A percentile compares a stretch with the other conserved stretches of the same genome.
Evolutionary conservation across 495 filamentous ascomycete genomes (phyloP).

Genomic region (Penicillium waksmanii): DNA sequence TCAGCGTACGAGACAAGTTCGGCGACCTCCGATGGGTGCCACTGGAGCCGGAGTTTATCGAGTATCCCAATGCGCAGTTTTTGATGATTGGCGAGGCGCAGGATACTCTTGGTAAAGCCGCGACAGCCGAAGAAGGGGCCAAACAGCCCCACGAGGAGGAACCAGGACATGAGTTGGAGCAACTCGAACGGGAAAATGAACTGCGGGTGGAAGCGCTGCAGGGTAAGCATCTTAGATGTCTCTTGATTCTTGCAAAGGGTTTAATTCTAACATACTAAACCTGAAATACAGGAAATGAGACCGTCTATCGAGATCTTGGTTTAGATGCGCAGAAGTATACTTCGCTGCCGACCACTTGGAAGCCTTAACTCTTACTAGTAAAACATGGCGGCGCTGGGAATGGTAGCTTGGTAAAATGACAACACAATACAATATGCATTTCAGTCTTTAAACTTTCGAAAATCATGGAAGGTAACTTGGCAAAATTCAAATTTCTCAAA

Average conservation of each 20-base stretch:
- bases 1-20: constrained; percentile 73
- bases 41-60: constrained; percentile 72
- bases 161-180: constrained; percentile 62
- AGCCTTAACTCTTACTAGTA: constrained; percentile 7
- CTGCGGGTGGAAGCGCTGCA: constrained; percentile 57
- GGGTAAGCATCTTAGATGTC: constrained; percentile 37
- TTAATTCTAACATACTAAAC: background rate
- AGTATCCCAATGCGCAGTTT: constrained; percentile 80
- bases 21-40: constrained; percentile 72
- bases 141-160: constrained; percentile 63
- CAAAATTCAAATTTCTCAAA: background rate
- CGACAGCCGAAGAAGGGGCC: constrained; percentile 60
- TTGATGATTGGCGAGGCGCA: constrained; percentile 78
- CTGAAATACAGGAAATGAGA: constrained; percentile 46
- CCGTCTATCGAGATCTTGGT: constrained; percentile 58
- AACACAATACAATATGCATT: no score
- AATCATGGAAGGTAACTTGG: background rate
- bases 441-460: background rate
- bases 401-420: no score
- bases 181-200: constrained; percentile 65
- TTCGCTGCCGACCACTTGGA: constrained; percentile 55
- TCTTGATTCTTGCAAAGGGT: background rate
- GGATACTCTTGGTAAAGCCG: constrained; percentile 62
- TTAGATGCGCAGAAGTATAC: constrained; percentile 55
- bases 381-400: background rate